phyloP scores from a whole-genome alignment of 352 stramenopile species.

The Pythium graminicola region DNA sequence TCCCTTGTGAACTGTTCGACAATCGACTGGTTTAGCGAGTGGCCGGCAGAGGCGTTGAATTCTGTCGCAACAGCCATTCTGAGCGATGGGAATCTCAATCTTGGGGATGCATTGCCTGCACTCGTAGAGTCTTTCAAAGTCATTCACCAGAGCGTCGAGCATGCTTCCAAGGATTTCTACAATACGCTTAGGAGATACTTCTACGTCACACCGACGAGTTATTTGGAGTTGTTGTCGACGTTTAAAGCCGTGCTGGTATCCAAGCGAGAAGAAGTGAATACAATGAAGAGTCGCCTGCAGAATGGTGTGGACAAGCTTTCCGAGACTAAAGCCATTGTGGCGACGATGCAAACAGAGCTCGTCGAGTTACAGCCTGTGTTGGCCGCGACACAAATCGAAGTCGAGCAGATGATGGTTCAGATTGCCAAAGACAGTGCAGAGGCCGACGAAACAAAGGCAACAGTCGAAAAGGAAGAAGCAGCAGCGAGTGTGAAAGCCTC shows the following conservation, averaged over 20 bases:
- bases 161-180: slow-evolving; percentile 81
- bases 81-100: slow-evolving; percentile 60
- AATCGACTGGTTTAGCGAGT: slow-evolving; percentile 88
- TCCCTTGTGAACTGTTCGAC: slow-evolving; percentile 84
- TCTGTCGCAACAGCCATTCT: slow-evolving; percentile 84
- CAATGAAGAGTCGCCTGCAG: slow-evolving; percentile 74
- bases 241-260: slow-evolving; percentile 86
- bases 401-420: slow-evolving; percentile 88
- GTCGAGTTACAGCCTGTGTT: slow-evolving; percentile 79
- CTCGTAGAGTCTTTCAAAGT: slow-evolving; percentile 84
- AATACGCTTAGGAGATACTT: slow-evolving; percentile 82
- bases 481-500: slow-evolving; percentile 80
- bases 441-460: slow-evolving; percentile 81
- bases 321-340: slow-evolving; percentile 73
- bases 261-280: slow-evolving; percentile 89
- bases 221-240: slow-evolving; percentile 88
- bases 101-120: slow-evolving; percentile 40
- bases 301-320: slow-evolving; percentile 86
- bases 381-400: slow-evolving; percentile 67
- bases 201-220: slow-evolving; percentile 92
- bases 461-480: slow-evolving; percentile 84
- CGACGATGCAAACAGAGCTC: slow-evolving; percentile 80
- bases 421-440: slow-evolving; percentile 88
- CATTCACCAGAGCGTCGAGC: slow-evolving; percentile 88
- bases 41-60: slow-evolving; percentile 78